A percentile compares a stretch with the other conserved stretches of the same genome.
These are phyloP conservation scores for Ceratobasidium sp. DNA, from an alignment of 1,284 basidiomycete species.

Conservation along the genomic window DNA sequence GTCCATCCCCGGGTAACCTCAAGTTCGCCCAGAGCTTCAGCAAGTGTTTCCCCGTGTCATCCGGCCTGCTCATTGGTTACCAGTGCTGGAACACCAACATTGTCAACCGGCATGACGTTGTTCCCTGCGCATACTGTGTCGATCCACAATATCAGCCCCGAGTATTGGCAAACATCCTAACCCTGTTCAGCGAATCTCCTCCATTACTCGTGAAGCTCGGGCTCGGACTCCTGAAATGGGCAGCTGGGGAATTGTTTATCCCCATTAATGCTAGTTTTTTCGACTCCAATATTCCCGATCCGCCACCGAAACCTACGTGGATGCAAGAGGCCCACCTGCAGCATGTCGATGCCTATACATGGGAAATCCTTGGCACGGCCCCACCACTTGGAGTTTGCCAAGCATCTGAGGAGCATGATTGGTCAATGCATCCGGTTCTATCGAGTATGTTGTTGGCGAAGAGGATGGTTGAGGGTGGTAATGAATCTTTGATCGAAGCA, in stretches of 20 bases:
- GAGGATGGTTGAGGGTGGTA: too few relatives aligned
- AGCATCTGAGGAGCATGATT: not conserved
- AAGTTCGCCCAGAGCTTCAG: slow-evolving; percentile 15
- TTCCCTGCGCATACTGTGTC: slow-evolving; percentile 32
- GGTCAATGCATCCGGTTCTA: not conserved
- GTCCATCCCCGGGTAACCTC: slow-evolving; percentile 26
- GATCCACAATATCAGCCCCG: not conserved
- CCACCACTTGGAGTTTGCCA: not conserved
- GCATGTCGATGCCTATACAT: not conserved
- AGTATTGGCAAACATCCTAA: not conserved
- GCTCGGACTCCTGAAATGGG: not conserved
- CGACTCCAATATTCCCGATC: not conserved
- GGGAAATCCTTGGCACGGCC: not conserved
- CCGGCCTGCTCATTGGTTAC: not conserved
- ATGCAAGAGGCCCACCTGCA: not conserved
- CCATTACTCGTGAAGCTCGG: too few relatives aligned
- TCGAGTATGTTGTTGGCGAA: too few relatives aligned
- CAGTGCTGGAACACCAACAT: slow-evolving; percentile 43
- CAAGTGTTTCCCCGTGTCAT: slow-evolving; percentile 9
- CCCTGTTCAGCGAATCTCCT: not conserved
- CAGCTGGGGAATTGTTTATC: not conserved
- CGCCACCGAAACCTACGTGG: not conserved
- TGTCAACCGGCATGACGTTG: slow-evolving; percentile 27
- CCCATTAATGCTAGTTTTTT: slow-evolving; percentile 14
- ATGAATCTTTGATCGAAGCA: too few relatives aligned